Base-by-base conservation (phyloP, 768 basidiomycete species). In the Naganishia friedmannii region DNA sequence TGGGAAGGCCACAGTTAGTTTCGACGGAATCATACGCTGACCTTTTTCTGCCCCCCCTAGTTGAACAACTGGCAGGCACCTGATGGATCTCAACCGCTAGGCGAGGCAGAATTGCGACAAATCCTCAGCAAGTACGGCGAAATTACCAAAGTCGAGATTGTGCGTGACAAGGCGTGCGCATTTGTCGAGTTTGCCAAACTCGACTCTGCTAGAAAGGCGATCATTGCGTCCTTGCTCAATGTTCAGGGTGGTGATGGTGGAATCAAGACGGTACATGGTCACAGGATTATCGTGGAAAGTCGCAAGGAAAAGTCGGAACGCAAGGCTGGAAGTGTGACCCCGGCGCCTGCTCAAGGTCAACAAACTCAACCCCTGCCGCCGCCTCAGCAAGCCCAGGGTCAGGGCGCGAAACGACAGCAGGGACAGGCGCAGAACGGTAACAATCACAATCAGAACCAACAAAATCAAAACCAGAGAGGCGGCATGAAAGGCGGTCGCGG, bases 301-400 rank as follows among this genome's bases (percentile, higher is more conserved):
- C 87, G 91, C 81, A 96, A 93, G 84, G 93, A 97, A 83, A 86
- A 92, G 54, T 87, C 88, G 45, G 92, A 96, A n/a, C 83, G 93
- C 68, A 88, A 88, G 28, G 66, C 69, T 34, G 60, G 31, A 29
- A 29, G 65, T 21, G 70, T 39, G 1, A 42, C 48, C 9, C 28
- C 55, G 10, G 66, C 51, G 9, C 65, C 60, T 26, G 53, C 56
- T 39, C 60, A 69, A 6, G 70, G 69, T 37, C 67, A 48, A 21
- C 67, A 48, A 21, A 66, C 67, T 34, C 70, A 70, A 53, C 65
- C 56, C n/a, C 66, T 69, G 54, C 71, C 68, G 54, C 69, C 70
- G 53, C 58, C 65, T 34, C 58, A 54, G 46, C 70, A 68, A 15
- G 70, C 65, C 29, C 66, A 71, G 68, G 72, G 66, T 63, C 70